Evolutionary conservation across 345 rosid species (phyloP).

Genomic region (Theobroma cacao): DNA sequence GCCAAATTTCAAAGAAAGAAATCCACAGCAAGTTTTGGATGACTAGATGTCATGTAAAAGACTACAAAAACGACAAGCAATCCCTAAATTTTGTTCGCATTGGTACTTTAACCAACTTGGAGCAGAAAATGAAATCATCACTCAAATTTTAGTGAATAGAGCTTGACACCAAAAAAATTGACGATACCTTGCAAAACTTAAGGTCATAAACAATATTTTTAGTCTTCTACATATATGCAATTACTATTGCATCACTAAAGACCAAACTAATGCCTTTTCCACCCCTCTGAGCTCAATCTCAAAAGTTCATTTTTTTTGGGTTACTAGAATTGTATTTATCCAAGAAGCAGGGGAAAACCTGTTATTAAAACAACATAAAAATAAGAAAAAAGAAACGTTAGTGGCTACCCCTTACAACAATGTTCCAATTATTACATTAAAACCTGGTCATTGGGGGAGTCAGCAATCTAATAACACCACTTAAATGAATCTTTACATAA

Average conservation of each 20-base stretch:
- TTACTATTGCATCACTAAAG: background rate
- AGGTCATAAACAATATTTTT: background rate
- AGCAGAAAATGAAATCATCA: background rate
- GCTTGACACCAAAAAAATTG: background rate
- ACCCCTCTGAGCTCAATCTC: background rate
- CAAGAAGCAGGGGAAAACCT: too few relatives aligned
- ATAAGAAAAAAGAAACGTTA: too few relatives aligned
- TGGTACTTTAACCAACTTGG: background rate
- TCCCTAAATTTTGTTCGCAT: background rate
- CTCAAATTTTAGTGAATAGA: background rate
- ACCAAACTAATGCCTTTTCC: background rate
- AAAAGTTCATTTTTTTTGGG: too few relatives aligned
- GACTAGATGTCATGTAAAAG: slow-evolving; percentile 5
- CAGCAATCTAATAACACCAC: too few relatives aligned
- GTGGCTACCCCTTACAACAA: too few relatives aligned
- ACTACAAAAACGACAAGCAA: background rate
- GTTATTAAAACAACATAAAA: too few relatives aligned
- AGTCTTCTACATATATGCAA: background rate
- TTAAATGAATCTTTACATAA: too few relatives aligned
- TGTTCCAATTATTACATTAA: too few relatives aligned
- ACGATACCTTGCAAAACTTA: background rate
- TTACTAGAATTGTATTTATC: too few relatives aligned
- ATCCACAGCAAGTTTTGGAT: background rate
- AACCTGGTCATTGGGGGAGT: too few relatives aligned
- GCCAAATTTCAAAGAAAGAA: background rate